A percentile compares a stretch with the other conserved stretches of the same genome.
Conservation (phyloP, 2,329 filamentous ascomycete species). For the Epichloe elymi region DNA sequence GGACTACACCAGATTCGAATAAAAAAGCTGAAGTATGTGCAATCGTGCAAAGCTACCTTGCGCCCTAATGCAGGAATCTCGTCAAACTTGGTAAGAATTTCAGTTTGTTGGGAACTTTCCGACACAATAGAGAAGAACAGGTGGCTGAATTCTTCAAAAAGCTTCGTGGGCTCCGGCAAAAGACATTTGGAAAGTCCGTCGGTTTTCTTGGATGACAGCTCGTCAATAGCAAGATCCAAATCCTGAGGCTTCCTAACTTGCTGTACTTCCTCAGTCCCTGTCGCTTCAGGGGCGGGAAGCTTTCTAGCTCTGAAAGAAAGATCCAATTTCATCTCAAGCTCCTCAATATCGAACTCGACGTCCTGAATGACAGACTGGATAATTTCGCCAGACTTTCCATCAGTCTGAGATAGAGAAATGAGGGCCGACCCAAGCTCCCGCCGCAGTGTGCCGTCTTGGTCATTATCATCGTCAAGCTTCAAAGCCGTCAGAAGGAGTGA, state of each 20-base stretch:
- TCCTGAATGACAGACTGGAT: constrained; percentile 55
- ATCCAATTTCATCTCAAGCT: constrained; percentile 62
- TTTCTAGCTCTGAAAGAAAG: constrained; percentile 49
- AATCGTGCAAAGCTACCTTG: constrained; percentile 40
- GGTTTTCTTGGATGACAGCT: constrained; percentile 21
- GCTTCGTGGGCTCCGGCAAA: constrained; percentile 31
- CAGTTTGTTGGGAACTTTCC: constrained; percentile 25
- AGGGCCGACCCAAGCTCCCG: constrained; percentile 52
- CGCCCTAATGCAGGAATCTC: constrained; percentile 40
- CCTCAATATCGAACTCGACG: constrained; percentile 57
- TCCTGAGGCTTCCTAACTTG: constrained; percentile 21
- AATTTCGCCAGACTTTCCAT: constrained; percentile 44
- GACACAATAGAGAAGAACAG: constrained; percentile 43
- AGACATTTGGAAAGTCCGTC: constrained; percentile 38
- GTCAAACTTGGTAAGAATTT: constrained; percentile 38
- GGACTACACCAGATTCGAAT: constrained; percentile 60
- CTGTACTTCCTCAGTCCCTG: constrained; percentile 15
- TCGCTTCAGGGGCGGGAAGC: constrained; percentile 39
- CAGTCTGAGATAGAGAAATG: constrained; percentile 50
- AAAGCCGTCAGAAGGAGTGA: constrained; percentile 48
- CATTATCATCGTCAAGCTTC: constrained; percentile 40
- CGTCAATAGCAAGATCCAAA: constrained; percentile 25
- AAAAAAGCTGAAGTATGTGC: constrained; percentile 64
- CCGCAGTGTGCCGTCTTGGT: constrained; percentile 42
- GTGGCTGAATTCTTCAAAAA: constrained; percentile 46